phyloP scores from a whole-genome alignment of 495 filamentous ascomycete genomes.

The Bacidia gigantensis region DNA sequence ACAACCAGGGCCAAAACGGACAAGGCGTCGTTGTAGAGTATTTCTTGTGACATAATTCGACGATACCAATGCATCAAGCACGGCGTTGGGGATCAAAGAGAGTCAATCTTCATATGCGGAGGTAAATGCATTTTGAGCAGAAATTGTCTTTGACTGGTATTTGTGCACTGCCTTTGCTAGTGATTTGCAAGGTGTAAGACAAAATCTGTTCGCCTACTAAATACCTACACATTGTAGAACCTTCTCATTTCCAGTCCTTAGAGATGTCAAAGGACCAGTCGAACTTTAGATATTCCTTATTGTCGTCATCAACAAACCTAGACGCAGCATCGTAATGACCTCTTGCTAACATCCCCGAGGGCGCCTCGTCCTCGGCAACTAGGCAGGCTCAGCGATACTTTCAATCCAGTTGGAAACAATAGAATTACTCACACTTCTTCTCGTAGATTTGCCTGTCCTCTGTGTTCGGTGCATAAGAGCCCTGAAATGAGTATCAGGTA shows the following conservation, averaged over 20 bases:
- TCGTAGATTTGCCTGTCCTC: constrained; percentile 66
- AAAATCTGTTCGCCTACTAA: constrained; percentile 2
- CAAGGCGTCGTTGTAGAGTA: constrained; percentile 53
- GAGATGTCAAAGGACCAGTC: constrained; percentile 89
- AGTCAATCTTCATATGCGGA: too few relatives aligned
- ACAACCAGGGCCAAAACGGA: constrained; percentile 42
- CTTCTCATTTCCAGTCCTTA: constrained; percentile 67
- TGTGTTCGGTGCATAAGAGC: constrained; percentile 83
- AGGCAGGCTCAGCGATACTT: constrained; percentile 7
- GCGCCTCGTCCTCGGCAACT: constrained; percentile 86
- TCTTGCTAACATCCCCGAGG: constrained; percentile 72
- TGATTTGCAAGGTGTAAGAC: too few relatives aligned
- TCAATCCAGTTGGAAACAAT: background rate
- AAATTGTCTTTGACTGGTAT: too few relatives aligned
- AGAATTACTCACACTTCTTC: constrained; percentile 65
- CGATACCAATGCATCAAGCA: constrained; percentile 4
- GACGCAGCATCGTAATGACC: constrained; percentile 76
- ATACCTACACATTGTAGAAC: too few relatives aligned
- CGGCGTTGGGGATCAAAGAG: constrained; percentile 1
- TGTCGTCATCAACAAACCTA: constrained; percentile 86
- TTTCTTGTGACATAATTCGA: constrained; percentile 38
- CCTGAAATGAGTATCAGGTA: constrained; percentile 28
- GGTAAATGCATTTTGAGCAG: too few relatives aligned
- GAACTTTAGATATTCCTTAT: constrained; percentile 71
- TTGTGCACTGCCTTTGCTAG: too few relatives aligned